Evolutionary conservation across 805 yeast genomes (phyloP).

Genomic region (Saccharomycopsis fodiens): DNA sequence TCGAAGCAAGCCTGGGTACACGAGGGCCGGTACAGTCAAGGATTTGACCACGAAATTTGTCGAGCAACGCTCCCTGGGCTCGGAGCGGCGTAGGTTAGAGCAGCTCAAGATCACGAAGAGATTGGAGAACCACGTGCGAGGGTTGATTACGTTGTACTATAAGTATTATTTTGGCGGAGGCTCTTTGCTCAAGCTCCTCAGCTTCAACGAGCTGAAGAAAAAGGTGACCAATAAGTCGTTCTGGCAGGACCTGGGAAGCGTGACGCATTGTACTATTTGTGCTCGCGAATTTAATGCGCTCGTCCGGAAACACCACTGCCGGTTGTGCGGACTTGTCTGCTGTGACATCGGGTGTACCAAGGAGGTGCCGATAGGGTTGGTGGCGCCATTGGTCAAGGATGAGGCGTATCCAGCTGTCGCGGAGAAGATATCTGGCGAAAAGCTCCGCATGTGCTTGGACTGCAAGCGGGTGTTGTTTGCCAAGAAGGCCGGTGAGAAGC

Average conservation of each 20-base stretch:
- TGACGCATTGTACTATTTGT: conserved; percentile 58
- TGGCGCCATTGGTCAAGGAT: conserved; percentile 18
- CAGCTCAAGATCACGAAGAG: conserved; percentile 56
- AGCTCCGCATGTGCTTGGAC: conserved; percentile 55
- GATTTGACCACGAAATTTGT: conserved; percentile 43
- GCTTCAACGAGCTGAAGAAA: conserved; percentile 26
- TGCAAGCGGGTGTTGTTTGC: conserved; percentile 58
- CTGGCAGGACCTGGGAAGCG: conserved; percentile 56
- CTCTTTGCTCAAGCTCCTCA: conserved; percentile 24
- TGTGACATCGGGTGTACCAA: conserved; percentile 79
- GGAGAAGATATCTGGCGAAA: conserved; percentile 15
- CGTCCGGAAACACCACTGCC: conserved; percentile 79
- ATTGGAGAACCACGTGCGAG: conserved; percentile 37
- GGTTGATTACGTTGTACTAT: conserved; percentile 25
- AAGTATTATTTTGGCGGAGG: conserved; percentile 22
- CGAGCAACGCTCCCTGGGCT: conserved; percentile 32
- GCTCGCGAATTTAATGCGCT: conserved; percentile 36
- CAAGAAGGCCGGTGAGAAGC: conserved; percentile 21
- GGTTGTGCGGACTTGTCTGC: conserved; percentile 77
- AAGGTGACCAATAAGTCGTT: conserved; percentile 30
- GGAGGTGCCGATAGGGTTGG: conserved; percentile 44
- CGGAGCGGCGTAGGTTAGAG: conserved; percentile 44
- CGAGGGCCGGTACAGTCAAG: conserved; percentile 33
- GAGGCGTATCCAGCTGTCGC: neutral
- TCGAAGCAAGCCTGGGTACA: conserved; percentile 43